A percentile compares a stretch with the other conserved stretches of the same genome.
Conservation (phyloP, 2,329 filamentous ascomycete genomes). For the Neonectria coccinea region DNA sequence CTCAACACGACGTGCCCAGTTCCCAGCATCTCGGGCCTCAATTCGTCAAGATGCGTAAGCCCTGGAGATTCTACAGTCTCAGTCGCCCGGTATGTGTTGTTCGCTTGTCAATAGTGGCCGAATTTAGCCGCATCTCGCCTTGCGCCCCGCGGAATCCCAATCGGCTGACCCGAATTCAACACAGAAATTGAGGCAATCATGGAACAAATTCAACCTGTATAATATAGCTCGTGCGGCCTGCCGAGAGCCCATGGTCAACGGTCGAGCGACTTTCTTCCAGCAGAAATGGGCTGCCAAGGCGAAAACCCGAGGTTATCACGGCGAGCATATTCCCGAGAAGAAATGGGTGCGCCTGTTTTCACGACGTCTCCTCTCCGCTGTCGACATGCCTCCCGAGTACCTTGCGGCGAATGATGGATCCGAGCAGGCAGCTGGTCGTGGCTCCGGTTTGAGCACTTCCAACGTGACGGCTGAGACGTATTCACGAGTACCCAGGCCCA, state of each 20-base stretch:
- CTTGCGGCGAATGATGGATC: slow-evolving; percentile 86
- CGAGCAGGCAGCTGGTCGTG: slow-evolving; percentile 84
- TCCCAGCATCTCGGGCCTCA: slow-evolving; percentile 44
- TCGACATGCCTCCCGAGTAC: slow-evolving; percentile 85
- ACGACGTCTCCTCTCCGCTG: slow-evolving; percentile 81
- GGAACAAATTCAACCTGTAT: slow-evolving; percentile 98
- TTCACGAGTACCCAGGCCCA: slow-evolving; percentile 46
- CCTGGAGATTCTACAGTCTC: slow-evolving; percentile 73
- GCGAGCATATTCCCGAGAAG: slow-evolving; percentile 91
- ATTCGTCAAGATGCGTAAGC: slow-evolving; percentile 63
- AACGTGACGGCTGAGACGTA: slow-evolving; percentile 50
- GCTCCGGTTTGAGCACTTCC: slow-evolving; percentile 70
- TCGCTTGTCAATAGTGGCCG: slow-evolving; percentile 9
- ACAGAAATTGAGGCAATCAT: slow-evolving; percentile 93
- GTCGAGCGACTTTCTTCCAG: slow-evolving; percentile 84
- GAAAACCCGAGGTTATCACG: slow-evolving; percentile 86
- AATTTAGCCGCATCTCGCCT: slow-evolving; percentile 4
- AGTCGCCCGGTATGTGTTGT: slow-evolving; percentile 69
- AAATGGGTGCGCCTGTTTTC: slow-evolving; percentile 96
- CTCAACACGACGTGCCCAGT: slow-evolving; percentile 42
- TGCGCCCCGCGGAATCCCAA: slow-evolving; percentile 22
- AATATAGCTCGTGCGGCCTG: slow-evolving; percentile 71
- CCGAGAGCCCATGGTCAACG: slow-evolving; percentile 47
- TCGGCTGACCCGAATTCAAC: slow-evolving; percentile 33
- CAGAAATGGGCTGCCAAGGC: slow-evolving; percentile 98